These are phyloP conservation scores for Lentinula guzmanii DNA, from an alignment of 768 basidiomycete genomes.

Conservation along the genomic window DNA sequence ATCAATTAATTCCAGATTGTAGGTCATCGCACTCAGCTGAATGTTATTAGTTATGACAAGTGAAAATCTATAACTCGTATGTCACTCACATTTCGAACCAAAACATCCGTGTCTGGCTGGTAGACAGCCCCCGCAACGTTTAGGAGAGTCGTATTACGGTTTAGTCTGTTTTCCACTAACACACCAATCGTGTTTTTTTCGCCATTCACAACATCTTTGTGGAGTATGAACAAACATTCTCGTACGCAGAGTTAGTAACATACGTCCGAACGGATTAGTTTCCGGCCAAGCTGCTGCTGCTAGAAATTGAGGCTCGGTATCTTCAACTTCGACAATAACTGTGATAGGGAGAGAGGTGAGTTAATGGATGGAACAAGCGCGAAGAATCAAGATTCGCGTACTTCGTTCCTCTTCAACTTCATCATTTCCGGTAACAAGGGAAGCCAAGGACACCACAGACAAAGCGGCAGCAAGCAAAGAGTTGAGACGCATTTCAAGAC, in stretches of 20 bases:
- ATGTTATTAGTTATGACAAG: not conserved
- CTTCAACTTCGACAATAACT: slow-evolving; percentile 44
- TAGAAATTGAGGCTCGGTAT: slow-evolving; percentile 28
- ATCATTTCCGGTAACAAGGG: slow-evolving; percentile 26
- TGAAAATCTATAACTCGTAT: not conserved
- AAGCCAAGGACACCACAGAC: slow-evolving; percentile 20
- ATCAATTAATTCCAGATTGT: slow-evolving; percentile 45
- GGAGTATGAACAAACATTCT: not conserved
- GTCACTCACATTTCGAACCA: slow-evolving; percentile 69
- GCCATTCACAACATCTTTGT: slow-evolving; percentile 78
- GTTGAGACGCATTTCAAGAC: slow-evolving; percentile 26
- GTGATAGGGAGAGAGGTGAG: slow-evolving; percentile 1
- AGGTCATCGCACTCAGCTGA: slow-evolving; percentile 56
- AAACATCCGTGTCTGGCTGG: slow-evolving; percentile 50
- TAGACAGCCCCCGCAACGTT: slow-evolving; percentile 64
- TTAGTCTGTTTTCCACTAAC: slow-evolving; percentile 70
- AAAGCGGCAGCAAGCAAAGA: slow-evolving; percentile 20
- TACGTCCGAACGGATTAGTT: slow-evolving; percentile 72
- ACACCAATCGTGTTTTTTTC: slow-evolving; percentile 63
- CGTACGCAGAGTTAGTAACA: slow-evolving; percentile 21
- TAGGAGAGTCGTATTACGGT: slow-evolving; percentile 62
- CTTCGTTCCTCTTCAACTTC: slow-evolving; percentile 35
- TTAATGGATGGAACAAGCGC: not conserved
- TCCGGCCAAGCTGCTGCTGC: slow-evolving; percentile 59
- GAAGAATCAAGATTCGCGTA: not conserved